Evolutionary conservation across 805 yeast species (phyloP).

Genomic region (Torulaspora indica): DNA sequence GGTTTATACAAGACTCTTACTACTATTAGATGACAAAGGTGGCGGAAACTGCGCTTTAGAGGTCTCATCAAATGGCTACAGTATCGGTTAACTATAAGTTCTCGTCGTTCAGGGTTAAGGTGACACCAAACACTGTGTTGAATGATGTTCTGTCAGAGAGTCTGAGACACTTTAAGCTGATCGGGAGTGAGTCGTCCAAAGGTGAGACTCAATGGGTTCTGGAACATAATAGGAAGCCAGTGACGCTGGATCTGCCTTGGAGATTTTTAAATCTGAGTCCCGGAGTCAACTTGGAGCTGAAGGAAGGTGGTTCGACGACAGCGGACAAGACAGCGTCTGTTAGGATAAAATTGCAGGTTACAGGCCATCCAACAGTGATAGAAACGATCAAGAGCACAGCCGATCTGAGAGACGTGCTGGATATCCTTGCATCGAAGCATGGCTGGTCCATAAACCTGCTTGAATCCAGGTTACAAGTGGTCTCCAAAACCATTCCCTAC

Average conservation of each 20-base stretch:
- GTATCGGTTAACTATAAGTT: conserved; percentile 38
- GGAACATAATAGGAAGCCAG: conserved; percentile 31
- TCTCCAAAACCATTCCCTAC: conserved; percentile 18
- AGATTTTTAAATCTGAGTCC: conserved; percentile 42
- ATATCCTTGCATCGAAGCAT: conserved; percentile 14
- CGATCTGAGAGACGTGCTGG: conserved; percentile 17
- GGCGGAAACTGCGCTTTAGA: too few relatives aligned
- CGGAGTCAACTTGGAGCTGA: conserved; percentile 41
- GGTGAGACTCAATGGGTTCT: conserved; percentile 22
- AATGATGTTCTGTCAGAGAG: conserved; percentile 37
- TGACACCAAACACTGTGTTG: conserved; percentile 37
- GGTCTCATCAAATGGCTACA: conserved; percentile 34
- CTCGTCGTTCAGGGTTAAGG: conserved; percentile 34
- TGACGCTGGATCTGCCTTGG: conserved; percentile 42
- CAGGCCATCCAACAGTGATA: conserved; percentile 23
- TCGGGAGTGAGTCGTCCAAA: conserved; percentile 7
- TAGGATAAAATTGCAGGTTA: conserved; percentile 34
- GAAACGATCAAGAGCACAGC: conserved; percentile 25
- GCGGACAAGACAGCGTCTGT: conserved; percentile 12
- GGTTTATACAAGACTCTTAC: not conserved
- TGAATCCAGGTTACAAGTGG: conserved; percentile 23
- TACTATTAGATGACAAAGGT: not conserved
- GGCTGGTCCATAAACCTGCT: conserved; percentile 11
- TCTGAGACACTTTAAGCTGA: conserved; percentile 38
- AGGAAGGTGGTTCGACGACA: conserved; percentile 6